Evolutionary conservation across 2,329 filamentous ascomycete species (phyloP).

Genomic region (Kalmusia sp.): DNA sequence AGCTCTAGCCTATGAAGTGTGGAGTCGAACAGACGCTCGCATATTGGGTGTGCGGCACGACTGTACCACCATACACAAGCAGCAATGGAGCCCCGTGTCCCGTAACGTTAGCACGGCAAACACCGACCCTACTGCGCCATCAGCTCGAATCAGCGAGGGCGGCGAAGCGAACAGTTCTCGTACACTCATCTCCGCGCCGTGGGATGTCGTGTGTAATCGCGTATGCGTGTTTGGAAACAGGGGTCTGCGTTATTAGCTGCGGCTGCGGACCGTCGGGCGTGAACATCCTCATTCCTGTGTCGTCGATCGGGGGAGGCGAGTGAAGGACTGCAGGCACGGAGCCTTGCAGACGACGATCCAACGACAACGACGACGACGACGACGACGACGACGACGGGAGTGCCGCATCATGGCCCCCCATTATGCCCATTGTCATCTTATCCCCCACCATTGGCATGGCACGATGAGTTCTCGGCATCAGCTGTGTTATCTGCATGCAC

Average conservation of each 20-base stretch:
- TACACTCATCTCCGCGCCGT: not conserved
- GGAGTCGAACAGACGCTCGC: too few species aligned
- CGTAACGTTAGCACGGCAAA: not conserved
- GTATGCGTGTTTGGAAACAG: not conserved
- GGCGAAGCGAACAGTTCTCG: not conserved
- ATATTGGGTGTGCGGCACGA: not conserved
- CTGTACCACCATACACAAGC: not conserved
- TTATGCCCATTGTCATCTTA: slow-evolving; percentile 11
- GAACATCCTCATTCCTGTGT: not conserved
- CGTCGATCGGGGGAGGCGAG: not conserved
- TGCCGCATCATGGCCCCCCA: slow-evolving; percentile 14
- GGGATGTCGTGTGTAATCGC: not conserved
- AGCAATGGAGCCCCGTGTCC: not conserved
- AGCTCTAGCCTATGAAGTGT: slow-evolving; percentile 14
- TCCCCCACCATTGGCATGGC: slow-evolving; percentile 28
- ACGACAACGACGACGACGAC: not conserved
- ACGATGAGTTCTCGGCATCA: slow-evolving; percentile 20
- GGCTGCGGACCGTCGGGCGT: not conserved
- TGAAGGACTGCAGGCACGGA: too few species aligned
- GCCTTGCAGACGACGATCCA: not conserved
- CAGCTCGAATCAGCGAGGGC: not conserved
- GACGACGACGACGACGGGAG: too few species aligned
- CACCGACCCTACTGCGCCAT: not conserved
- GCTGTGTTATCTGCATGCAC: slow-evolving; percentile 28
- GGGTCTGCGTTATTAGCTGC: not conserved